Evolutionary conservation across 768 basidiomycete genomes (phyloP), one percentile per base, ranked within the genome.

Genomic region (Mycena crocata): DNA sequence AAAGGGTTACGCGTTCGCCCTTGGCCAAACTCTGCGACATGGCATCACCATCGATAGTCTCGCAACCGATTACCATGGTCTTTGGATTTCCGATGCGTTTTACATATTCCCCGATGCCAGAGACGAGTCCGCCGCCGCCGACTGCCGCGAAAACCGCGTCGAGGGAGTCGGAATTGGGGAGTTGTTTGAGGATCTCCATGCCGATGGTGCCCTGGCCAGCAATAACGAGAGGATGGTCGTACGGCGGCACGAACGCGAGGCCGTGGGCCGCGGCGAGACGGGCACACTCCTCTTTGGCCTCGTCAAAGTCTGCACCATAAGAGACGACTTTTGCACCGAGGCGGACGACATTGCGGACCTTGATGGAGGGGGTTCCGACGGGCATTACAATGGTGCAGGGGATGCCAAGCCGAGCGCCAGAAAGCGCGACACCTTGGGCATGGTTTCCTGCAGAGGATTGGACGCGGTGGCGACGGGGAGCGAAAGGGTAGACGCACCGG

Each of bases 361-460:
- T 99, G 86, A 99, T 99, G 42, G 92, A 86, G 1, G 98, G 98
- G 3, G 98, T 99, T 17, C 90, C 94, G 44, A 91, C 83, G 1
- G 98, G 98, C 98, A 99, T 99, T 67, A 99, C 95, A 73, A 99
- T 99, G n/a, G 96, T 98, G 69, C 95, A 98, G 5, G 98, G 95
- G 66, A 99, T 93, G 35, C 86, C 87, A 31, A 99, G 88, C 62
- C 90, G 89, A 49, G 89, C 80, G 14, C 97, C 95, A n/a, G 98
- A 96, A 51, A 99, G 86, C 3, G 98, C 98, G 54, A 99, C 98
- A 28, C 98, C 98, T 78, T 99, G 98, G 0, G 98, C 98, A 78
- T 99, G 98, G 75, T 99, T 99, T 30, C 98, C 98, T 98, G 77
- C 48, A 62, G 17, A 5, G 15, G 5, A 60, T 39, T 39, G 31